These are phyloP conservation scores for Dactylonectria estremocensis DNA, from an alignment of 2,329 filamentous ascomycete genomes.

Conservation along the genomic window DNA sequence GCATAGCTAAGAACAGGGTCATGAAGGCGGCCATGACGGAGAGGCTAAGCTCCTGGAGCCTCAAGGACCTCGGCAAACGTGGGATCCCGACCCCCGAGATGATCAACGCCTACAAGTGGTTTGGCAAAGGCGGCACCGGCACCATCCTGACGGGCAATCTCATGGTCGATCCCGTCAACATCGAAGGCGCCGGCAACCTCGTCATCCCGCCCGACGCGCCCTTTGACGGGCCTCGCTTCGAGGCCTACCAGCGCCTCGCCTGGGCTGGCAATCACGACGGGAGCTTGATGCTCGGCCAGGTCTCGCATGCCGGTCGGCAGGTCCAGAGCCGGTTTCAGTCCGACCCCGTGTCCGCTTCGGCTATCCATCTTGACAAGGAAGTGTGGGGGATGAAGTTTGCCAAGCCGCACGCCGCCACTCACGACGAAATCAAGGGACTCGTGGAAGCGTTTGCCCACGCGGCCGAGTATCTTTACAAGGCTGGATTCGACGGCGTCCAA, in stretches of 20 bases:
- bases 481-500: no score
- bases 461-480: constrained; percentile 73
- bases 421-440: constrained; percentile 69
- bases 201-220: constrained; percentile 70
- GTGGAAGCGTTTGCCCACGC: constrained; percentile 74
- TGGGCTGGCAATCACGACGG: constrained; percentile 70
- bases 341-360: constrained; percentile 59
- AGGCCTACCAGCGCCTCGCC: constrained; percentile 72
- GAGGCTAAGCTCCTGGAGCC: constrained; percentile 72
- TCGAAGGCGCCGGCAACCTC: constrained; percentile 70
- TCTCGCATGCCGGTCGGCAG: constrained; percentile 65
- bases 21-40: constrained; percentile 80
- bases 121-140: constrained; percentile 74
- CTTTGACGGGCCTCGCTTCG: constrained; percentile 71
- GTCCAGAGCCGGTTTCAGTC: constrained; percentile 46
- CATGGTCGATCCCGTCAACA: constrained; percentile 73
- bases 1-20: constrained; percentile 75
- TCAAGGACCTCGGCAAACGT: no score
- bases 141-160: constrained; percentile 75
- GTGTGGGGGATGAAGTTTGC: constrained; percentile 53
- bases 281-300: constrained; percentile 72
- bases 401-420: constrained; percentile 67
- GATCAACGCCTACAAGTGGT: constrained; percentile 71
- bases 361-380: constrained; percentile 51
- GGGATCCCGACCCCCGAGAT: no score